phyloP scores from a whole-genome alignment of 192 early-diverging fungal species.

The Backusella australiensis region DNA sequence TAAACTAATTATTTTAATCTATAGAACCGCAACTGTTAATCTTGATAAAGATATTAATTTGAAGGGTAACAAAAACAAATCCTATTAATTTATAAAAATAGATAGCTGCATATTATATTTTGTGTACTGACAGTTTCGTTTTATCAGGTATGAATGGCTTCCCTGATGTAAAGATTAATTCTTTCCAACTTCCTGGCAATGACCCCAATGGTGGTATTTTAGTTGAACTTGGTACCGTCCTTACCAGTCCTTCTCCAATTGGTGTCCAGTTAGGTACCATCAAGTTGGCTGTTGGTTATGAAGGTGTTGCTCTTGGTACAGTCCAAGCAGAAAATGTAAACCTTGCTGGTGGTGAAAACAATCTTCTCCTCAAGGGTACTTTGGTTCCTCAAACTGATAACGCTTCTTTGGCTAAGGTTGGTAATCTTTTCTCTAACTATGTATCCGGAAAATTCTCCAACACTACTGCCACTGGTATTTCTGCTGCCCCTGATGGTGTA shows the following conservation, averaged over 20 bases:
- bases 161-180: conserved; percentile 44
- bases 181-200: conserved; percentile 50
- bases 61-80: conserved; percentile 31
- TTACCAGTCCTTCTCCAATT: conserved; percentile 52
- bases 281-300: conserved; percentile 45
- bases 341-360: conserved; percentile 34
- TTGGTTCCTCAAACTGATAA: conserved; percentile 48
- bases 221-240: conserved; percentile 45
- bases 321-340: conserved; percentile 41
- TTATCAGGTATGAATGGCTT: conserved; percentile 53
- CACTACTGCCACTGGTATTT: conserved; percentile 45
- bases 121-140: neutral
- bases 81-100: neutral
- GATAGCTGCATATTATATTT: neutral
- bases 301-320: conserved; percentile 42
- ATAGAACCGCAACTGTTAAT: conserved; percentile 41
- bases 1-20: conserved; percentile 35
- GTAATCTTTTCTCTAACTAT: conserved; percentile 48
- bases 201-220: conserved; percentile 52
- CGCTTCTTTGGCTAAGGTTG: conserved; percentile 39
- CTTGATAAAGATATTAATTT: conserved; percentile 47
- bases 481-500: conserved; percentile 46
- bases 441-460: conserved; percentile 42
- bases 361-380: conserved; percentile 46
- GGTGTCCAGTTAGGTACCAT: conserved; percentile 53